Percentiles rank a stretch among this genome's conserved stretches.
phyloP scores from a whole-genome alignment of 2,329 filamentous ascomycete genomes.

The Ascochyta fabae region DNA sequence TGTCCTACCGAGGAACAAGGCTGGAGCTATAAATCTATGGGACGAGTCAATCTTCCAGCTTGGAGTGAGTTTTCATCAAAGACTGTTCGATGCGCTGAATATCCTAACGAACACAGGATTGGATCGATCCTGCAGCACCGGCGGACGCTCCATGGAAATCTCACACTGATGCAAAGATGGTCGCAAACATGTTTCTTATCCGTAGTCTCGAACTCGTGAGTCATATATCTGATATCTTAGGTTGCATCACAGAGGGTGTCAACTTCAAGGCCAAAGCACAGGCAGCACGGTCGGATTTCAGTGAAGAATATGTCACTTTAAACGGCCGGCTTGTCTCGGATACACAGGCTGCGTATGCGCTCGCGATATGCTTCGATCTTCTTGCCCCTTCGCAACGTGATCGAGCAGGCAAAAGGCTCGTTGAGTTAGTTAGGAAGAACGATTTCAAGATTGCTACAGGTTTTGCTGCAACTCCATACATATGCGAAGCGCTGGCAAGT shows the following conservation, averaged over 20 bases:
- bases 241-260: neutral
- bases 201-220: neutral
- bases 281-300: neutral
- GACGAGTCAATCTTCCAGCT: neutral
- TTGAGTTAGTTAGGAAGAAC: neutral
- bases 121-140: constrained; percentile 15
- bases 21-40: neutral
- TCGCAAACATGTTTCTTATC: constrained; percentile 4
- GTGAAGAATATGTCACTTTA: neutral
- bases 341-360: neutral
- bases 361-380: neutral
- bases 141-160: constrained; percentile 21
- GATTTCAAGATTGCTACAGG: constrained; percentile 20
- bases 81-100: constrained; percentile 47
- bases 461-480: constrained; percentile 19
- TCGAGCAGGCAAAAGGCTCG: neutral
- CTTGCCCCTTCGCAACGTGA: neutral
- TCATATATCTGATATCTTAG: neutral
- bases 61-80: neutral
- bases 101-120: constrained; percentile 50
- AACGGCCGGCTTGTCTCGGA: neutral
- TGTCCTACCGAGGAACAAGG: neutral
- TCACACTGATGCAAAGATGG: constrained; percentile 1
- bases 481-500: constrained; percentile 6
- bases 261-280: neutral